These are phyloP conservation scores for Apiospora sp. DNA, from an alignment of 2,329 filamentous ascomycete genomes.

Conservation along the genomic window DNA sequence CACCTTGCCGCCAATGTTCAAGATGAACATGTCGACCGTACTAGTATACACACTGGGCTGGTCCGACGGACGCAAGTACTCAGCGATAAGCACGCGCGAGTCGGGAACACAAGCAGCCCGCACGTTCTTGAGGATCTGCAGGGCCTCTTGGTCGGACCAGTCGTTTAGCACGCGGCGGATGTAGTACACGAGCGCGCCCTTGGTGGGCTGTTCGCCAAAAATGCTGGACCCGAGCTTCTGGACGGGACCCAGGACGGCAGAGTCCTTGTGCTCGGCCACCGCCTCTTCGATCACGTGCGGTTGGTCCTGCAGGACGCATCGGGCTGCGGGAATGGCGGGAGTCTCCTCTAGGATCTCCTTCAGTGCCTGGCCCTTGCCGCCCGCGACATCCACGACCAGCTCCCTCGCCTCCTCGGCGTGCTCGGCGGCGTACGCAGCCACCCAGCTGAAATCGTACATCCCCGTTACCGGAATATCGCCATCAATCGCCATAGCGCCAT, in stretches of 20 bases:
- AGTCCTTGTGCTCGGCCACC: not conserved
- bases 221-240: constrained; percentile 16
- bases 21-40: constrained; percentile 25
- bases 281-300: not conserved
- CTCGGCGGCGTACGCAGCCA: constrained; percentile 13
- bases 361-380: constrained; percentile 11
- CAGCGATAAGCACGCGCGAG: constrained; percentile 23
- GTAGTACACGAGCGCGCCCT: constrained; percentile 16
- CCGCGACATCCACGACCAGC: constrained; percentile 22
- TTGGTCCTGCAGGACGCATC: constrained; percentile 21
- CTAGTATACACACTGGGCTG: not conserved
- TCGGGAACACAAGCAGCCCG: constrained; percentile 12
- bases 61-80: constrained; percentile 10
- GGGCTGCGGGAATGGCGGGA: constrained; percentile 18
- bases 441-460: constrained; percentile 22
- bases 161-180: constrained; percentile 20
- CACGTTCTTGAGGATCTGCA: constrained; percentile 13
- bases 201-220: constrained; percentile 21
- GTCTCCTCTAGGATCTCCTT: constrained; percentile 22
- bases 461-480: constrained; percentile 15
- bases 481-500: not conserved
- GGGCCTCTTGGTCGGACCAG: constrained; percentile 21
- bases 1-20: constrained; percentile 25
- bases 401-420: not conserved
- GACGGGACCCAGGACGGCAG: not conserved